Base-by-base conservation (phyloP, 345 rosid genomes). In the Eucalyptus erythrocorys region DNA sequence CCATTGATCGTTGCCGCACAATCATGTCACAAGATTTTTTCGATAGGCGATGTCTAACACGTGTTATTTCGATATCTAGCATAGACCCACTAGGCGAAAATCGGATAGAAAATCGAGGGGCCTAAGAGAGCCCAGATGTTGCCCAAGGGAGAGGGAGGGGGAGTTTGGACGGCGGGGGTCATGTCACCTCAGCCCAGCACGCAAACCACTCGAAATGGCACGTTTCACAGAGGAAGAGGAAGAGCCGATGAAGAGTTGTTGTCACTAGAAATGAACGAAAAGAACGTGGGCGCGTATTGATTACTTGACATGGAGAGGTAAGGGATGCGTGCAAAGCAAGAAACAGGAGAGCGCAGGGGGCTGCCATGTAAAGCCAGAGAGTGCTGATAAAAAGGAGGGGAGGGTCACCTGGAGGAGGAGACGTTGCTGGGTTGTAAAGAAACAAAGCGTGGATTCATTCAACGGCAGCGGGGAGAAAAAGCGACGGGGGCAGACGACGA, bases 1-100 rank as follows among this genome's bases (percentile, higher is more conserved):
- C 1, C 1, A 59, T 1, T 0, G 1, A 27, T 27, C 1, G 4
- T 13, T 3, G 16, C 68, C 8, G 2, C 8, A 27, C 68, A 30
- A 61, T 61, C 68, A 27, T 6, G 1, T 27, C 32, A 27, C 16
- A 1, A 30, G 32, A 61, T 61, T 27, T 30, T 30, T 34, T 61
- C 7, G 2, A 30, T 30, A 13, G 34, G 32, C 4, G 1, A 6
- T 30, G 13, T 12, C 16, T 6, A 13, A 30, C 16, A 3, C 0
- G 2, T 6, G 8, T 61, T 13, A 3, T 59, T 61, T 61, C 8
- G 34, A 59, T 30, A 27, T 59, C n/a, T 30, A 27, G 14, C 16
- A 59, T 13, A 27, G 32, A 27, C 68, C 68, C 68, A 27, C 32
- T 12, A 27, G 11, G 7, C 2, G 14, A 59, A 59, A 59, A 26